These are phyloP conservation scores for Postia placenta DNA, from an alignment of 768 basidiomycete genomes.

Conservation along the genomic window DNA sequence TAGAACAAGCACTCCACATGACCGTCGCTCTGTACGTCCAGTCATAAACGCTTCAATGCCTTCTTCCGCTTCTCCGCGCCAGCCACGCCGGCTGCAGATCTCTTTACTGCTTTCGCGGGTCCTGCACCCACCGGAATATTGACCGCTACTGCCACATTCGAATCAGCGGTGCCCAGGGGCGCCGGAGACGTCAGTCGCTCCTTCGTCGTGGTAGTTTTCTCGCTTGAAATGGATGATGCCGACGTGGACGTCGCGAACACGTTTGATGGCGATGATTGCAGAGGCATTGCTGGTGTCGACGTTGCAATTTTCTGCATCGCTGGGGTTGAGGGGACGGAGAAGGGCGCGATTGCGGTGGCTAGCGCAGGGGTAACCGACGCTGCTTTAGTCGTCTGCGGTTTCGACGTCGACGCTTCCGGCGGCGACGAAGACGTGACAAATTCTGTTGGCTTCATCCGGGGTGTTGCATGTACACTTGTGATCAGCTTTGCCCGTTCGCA, in stretches of 20 bases:
- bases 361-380: constrained; percentile 19
- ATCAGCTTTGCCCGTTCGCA: constrained; percentile 83
- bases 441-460: constrained; percentile 53
- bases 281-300: constrained; percentile 32
- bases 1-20: not conserved
- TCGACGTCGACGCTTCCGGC: constrained; percentile 20
- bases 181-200: constrained; percentile 65
- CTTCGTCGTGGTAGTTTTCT: constrained; percentile 29
- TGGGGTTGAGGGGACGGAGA: constrained; percentile 22
- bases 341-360: constrained; percentile 13
- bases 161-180: constrained; percentile 65
- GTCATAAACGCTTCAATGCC: constrained; percentile 71
- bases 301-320: constrained; percentile 32
- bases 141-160: constrained; percentile 43
- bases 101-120: constrained; percentile 66
- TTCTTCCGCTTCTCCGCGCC: constrained; percentile 85
- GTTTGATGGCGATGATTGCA: constrained; percentile 32
- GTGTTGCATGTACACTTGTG: constrained; percentile 87
- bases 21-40: not conserved
- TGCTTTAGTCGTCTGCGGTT: constrained; percentile 22
- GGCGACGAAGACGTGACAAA: constrained; percentile 45
- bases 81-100: constrained; percentile 47
- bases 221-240: constrained; percentile 22
- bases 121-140: constrained; percentile 27
- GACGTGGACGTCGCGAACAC: constrained; percentile 36